Evolutionary conservation across 495 filamentous ascomycete species (phyloP), one percentile per base, ranked within the genome.

Genomic region (Aspergillus panamensis): DNA sequence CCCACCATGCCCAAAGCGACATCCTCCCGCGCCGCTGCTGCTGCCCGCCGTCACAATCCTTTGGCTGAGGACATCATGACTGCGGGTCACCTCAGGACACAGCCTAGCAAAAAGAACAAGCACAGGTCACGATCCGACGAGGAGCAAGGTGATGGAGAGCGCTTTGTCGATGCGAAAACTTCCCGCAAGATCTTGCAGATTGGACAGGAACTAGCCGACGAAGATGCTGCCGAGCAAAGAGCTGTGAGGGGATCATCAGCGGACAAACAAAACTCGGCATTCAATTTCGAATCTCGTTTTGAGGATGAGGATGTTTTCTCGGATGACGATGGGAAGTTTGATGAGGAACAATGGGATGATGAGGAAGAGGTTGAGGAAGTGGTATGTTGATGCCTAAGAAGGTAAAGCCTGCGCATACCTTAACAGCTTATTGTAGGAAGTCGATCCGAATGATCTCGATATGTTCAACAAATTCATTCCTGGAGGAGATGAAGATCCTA

Each of bases 391-490:
- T 3, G 30, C 16, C n/a, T 50, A n/a, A n/a, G n/a, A n/a, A n/a
- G 16, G 35, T 29, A 16, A 20, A 44, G 2, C 19, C n/a, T 43
- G 13, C 10, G 31, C 33, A 47, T 57, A 5, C 2, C 39, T 55
- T 42, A 55, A 55, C 35, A 44, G n/a, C 8, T 12, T 20, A 31
- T 20, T 25, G 9, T 42, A 86, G 77, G 93, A 96, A 65, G 79
- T 97, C 37, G 90, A 95, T 56, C 91, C 92, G n/a, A 83, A 83
- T 47, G 94, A 99, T 68, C 76, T 96, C 37, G 91, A 89, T 52
- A 86, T 88, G 50, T 99, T 95, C 74, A 90, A 95, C 71, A 87
- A 86, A 55, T 97, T 96, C 73, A 80, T 96, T 63, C 89, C 75
- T n/a, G 62, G 67, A 42, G 72, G 75, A n/a, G 77, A 77, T 31